Percentiles rank a stretch among this genome's conserved stretches.
Conservation (phyloP, 2,329 filamentous ascomycete species). For the Alternaria longipes region DNA sequence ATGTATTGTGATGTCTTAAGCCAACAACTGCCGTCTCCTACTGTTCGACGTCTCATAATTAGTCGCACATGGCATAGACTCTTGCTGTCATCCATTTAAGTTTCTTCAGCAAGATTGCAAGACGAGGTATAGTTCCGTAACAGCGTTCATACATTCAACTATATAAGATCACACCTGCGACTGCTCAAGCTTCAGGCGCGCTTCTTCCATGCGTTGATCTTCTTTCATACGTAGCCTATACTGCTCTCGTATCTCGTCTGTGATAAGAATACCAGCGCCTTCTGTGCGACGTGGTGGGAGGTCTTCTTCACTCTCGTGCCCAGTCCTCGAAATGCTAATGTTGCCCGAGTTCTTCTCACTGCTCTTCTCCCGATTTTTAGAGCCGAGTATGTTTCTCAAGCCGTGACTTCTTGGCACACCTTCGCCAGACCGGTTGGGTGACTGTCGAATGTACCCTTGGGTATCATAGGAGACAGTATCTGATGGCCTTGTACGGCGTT, state of each 20-base stretch:
- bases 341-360: slow-evolving; percentile 11
- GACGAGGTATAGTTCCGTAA: background rate
- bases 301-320: slow-evolving; percentile 22
- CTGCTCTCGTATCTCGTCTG: slow-evolving; percentile 14
- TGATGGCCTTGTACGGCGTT: slow-evolving; percentile 7
- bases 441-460: slow-evolving; percentile 27
- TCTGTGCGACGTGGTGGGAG: slow-evolving; percentile 16
- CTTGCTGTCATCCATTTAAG: background rate
- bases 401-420: slow-evolving; percentile 2
- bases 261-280: slow-evolving; percentile 11
- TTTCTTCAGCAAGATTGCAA: background rate
- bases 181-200: background rate
- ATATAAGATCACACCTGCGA: background rate
- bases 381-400: slow-evolving; percentile 20
- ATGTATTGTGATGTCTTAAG: background rate
- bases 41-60: background rate
- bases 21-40: background rate
- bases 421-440: slow-evolving; percentile 11
- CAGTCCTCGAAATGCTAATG: slow-evolving; percentile 11
- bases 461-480: slow-evolving; percentile 12
- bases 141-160: too few species aligned
- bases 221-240: slow-evolving; percentile 12
- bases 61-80: background rate
- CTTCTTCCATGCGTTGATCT: slow-evolving; percentile 6
- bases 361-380: slow-evolving; percentile 10